Evolutionary conservation across 768 basidiomycete species (phyloP).

Genomic region (Obba rivulosa): DNA sequence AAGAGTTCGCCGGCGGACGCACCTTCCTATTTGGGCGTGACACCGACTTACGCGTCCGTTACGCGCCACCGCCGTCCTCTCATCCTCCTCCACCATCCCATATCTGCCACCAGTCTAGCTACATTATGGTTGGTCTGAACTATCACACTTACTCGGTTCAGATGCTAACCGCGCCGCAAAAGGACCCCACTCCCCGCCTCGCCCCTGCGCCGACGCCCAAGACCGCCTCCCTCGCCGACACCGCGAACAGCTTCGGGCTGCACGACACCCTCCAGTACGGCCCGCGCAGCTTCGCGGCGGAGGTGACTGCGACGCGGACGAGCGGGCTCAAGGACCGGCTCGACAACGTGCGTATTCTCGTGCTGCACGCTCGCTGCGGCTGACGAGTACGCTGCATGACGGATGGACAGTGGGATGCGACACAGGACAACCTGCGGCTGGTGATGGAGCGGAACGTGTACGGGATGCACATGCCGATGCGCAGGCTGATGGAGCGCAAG

Average conservation of each 20-base stretch:
- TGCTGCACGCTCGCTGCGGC: slow-evolving; percentile 1
- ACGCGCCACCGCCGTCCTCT: too few species aligned
- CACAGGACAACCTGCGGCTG: slow-evolving; percentile 83
- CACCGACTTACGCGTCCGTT: too few species aligned
- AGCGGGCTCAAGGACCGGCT: slow-evolving; percentile 64
- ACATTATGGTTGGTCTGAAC: too few species aligned
- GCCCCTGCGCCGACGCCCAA: slow-evolving; percentile 53
- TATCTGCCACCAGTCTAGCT: too few species aligned
- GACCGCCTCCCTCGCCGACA: slow-evolving; percentile 61
- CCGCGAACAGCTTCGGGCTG: slow-evolving; percentile 69
- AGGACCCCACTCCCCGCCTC: slow-evolving; percentile 45
- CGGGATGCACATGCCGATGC: slow-evolving; percentile 86
- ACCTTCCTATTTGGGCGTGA: too few species aligned
- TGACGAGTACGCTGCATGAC: background rate
- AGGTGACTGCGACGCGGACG: slow-evolving; percentile 51
- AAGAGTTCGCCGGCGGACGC: too few species aligned
- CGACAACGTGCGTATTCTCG: slow-evolving; percentile 54
- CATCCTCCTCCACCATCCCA: too few species aligned
- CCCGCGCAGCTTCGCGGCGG: slow-evolving; percentile 71
- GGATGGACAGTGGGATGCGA: slow-evolving; percentile 77
- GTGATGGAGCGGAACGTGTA: slow-evolving; percentile 79
- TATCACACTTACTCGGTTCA: too few species aligned
- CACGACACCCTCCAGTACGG: slow-evolving; percentile 90
- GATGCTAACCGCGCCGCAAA: too few species aligned
- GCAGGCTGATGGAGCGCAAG: slow-evolving; percentile 91